Evolutionary conservation across 805 yeast genomes (phyloP).

Genomic region (Ogataea angusta): DNA sequence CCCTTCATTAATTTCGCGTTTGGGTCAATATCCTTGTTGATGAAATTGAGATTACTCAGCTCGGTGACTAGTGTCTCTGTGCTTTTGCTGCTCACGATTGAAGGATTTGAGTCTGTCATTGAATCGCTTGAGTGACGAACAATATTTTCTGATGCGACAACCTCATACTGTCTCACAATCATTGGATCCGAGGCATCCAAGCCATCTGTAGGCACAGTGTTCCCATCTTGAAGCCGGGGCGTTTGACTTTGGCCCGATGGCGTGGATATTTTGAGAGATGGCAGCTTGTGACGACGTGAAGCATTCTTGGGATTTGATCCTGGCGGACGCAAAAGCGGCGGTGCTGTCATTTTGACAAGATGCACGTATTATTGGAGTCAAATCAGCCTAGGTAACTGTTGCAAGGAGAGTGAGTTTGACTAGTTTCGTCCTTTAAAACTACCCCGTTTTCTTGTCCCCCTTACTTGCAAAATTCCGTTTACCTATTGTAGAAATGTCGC

Average conservation of each 20-base stretch:
- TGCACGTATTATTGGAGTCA: neutral
- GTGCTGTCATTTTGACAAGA: constrained; percentile 32
- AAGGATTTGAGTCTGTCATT: constrained; percentile 6
- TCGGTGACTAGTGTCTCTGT: constrained; percentile 12
- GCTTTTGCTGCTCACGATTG: constrained; percentile 7
- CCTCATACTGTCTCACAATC: constrained; percentile 2
- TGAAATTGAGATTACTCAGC: constrained; percentile 8
- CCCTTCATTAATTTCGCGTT: constrained; percentile 1
- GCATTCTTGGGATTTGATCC: constrained; percentile 35
- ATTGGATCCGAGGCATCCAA: constrained; percentile 7
- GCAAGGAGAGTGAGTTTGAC: neutral
- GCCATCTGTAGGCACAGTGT: neutral
- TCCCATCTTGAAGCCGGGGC: neutral
- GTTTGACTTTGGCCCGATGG: constrained; percentile 2
- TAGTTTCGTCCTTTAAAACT: neutral
- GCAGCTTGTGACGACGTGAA: constrained; percentile 26
- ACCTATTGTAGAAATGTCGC: constrained; percentile 6
- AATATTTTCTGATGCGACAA: neutral
- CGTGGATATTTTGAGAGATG: constrained; percentile 24
- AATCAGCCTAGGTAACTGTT: neutral
- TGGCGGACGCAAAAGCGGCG: constrained; percentile 47
- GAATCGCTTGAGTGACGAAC: constrained; percentile 7
- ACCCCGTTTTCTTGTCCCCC: constrained; percentile 1
- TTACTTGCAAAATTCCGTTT: constrained; percentile 7
- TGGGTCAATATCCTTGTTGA: constrained; percentile 1